Base-by-base conservation (phyloP, 2,329 filamentous ascomycete genomes). In the Tolypocladium ovalisporum region DNA sequence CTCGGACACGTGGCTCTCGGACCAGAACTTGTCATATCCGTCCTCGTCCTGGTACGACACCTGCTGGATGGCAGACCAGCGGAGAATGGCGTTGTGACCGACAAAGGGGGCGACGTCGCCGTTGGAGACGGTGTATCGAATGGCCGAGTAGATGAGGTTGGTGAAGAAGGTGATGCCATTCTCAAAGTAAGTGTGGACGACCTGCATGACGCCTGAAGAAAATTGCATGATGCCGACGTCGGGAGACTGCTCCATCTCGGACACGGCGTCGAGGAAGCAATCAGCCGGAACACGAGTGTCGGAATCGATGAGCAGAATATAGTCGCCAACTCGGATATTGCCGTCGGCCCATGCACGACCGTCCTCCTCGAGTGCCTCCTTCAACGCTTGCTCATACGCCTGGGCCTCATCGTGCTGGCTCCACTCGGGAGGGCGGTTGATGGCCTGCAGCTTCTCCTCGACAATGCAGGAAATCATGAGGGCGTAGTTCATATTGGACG, bases 301-400 rank as follows among this genome's bases (percentile, higher is more conserved):
- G 1, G 87, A 90, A 73, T 90, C 87, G 66, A 90, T 88, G 59
- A 92, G 66, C 15, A 73, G 66, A 59, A 92, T 89, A 70, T 91
- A 92, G 72, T 95, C 90, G 57, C 90, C 90, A 27, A 95, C 77
- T 55, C 90, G 88, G 63, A 96, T 87, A 70, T 94, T 91, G 60
- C 90, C 90, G 67, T 90, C 89, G 22, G 89, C 89, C 87, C 87
- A 89, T 34, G 87, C 87, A 34, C 86, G 82, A 22, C 85, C 84
- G 57, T 88, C 79, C 54, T 85, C 82, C 52, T 85, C 79, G 40
- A 92, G 77, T 22, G 87, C 81, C 59, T 87, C 80, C 62, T 83
- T 80, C 47, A 92, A 78, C 59, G 82, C 79, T 65, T 77, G 71
- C 69, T 86, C 80, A 66, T 90, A 90, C 1, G 84, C 85, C 59